Percentiles rank a stretch among this genome's conserved stretches.
These are phyloP conservation scores for Coccomyxa sp. DNA, from an alignment of 139 green algal genomes.

Conservation along the genomic window DNA sequence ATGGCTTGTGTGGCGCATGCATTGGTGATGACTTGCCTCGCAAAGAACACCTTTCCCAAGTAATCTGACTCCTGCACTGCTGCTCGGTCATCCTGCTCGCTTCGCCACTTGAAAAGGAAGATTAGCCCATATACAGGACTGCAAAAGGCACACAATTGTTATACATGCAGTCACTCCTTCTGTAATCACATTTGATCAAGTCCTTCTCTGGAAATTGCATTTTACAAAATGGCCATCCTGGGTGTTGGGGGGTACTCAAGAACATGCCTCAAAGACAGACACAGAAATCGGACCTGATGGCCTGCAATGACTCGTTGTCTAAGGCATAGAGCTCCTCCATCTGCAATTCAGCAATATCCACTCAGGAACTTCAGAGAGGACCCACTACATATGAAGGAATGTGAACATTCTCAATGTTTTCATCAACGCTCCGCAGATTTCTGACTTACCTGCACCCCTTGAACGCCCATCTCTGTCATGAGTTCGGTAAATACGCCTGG, in stretches of 20 bases:
- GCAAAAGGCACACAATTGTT: conserved; percentile 7
- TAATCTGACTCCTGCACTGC: conserved; percentile 30
- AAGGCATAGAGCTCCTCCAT: conserved; percentile 89
- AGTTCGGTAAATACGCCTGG: conserved; percentile 94
- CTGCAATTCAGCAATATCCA: conserved; percentile 18
- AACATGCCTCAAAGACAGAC: neutral
- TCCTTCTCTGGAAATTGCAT: too few species aligned
- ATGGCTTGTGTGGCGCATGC: conserved; percentile 95
- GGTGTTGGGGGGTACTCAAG: too few species aligned
- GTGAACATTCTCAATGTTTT: too few species aligned
- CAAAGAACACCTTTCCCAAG: conserved; percentile 86
- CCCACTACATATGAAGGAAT: too few species aligned
- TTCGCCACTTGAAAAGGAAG: conserved; percentile 97
- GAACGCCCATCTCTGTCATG: conserved; percentile 81
- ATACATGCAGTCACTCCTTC: neutral
- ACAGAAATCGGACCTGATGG: conserved; percentile 37
- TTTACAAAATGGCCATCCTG: too few species aligned
- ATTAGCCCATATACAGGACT: conserved; percentile 94
- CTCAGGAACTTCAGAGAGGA: too few species aligned
- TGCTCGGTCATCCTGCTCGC: conserved; percentile 61
- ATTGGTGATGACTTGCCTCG: conserved; percentile 93
- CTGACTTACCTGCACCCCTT: conserved; percentile 71
- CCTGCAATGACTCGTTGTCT: conserved; percentile 57
- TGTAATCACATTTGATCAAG: too few species aligned
- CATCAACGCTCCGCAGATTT: neutral